Conservation (phyloP, 2,329 filamentous ascomycete genomes). For the Colletotrichum sp. region DNA sequence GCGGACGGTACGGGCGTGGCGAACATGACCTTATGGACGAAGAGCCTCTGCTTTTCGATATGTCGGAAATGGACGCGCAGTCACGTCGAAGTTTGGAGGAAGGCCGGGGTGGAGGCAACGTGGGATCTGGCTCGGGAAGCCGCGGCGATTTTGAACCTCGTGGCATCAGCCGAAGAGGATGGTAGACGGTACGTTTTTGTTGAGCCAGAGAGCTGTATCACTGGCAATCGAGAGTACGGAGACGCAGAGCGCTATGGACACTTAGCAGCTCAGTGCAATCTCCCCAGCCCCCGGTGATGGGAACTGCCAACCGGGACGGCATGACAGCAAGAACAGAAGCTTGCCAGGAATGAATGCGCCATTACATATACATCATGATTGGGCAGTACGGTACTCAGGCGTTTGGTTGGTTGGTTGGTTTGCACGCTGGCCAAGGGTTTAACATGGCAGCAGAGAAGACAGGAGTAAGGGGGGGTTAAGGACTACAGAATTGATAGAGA, state of each 20-base stretch:
- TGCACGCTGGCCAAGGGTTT: background rate
- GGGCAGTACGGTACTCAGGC: background rate
- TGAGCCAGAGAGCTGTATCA: background rate
- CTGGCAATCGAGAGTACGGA: background rate
- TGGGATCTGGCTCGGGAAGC: constrained; percentile 38
- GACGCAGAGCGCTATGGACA: background rate
- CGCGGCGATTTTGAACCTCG: constrained; percentile 44
- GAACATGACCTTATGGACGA: constrained; percentile 63
- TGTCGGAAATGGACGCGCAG: constrained; percentile 72
- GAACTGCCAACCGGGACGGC: background rate
- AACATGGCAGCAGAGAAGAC: background rate
- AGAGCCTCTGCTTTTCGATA: constrained; percentile 74
- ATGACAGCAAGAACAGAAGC: background rate
- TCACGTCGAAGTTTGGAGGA: constrained; percentile 66
- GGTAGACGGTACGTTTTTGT: constrained; percentile 27
- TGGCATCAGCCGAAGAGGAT: constrained; percentile 40
- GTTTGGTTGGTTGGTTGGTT: background rate
- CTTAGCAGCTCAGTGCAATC: background rate
- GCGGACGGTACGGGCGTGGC: constrained; percentile 41
- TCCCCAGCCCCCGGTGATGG: background rate
- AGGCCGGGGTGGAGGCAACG: constrained; percentile 41
- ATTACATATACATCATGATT: background rate
- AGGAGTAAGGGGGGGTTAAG: background rate
- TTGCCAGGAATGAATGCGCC: background rate
- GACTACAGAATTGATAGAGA: constrained; percentile 14